phyloP scores from a whole-genome alignment of 2,329 filamentous ascomycete species.

The Peltaster fructicola region DNA sequence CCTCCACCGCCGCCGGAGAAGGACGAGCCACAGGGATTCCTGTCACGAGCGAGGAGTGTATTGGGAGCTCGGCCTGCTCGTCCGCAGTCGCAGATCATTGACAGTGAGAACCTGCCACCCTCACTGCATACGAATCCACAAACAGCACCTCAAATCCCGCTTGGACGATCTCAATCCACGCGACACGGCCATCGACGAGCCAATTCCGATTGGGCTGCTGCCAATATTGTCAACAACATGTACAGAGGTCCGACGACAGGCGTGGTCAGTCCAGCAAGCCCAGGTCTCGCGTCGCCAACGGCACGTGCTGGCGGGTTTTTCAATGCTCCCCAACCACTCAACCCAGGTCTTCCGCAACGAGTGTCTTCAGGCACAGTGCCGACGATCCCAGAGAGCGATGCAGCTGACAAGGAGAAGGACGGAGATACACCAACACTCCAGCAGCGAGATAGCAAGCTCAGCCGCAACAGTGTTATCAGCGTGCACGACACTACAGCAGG shows the following conservation, averaged over 20 bases:
- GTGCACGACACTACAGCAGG: slow-evolving; percentile 8
- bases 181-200: slow-evolving; percentile 25
- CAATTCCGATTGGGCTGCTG: slow-evolving; percentile 28
- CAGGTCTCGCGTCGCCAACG: slow-evolving; percentile 41
- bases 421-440: slow-evolving; percentile 1
- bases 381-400: slow-evolving; percentile 10
- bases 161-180: slow-evolving; percentile 36
- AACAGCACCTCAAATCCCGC: slow-evolving; percentile 60
- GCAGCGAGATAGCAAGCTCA: slow-evolving; percentile 16
- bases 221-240: slow-evolving; percentile 73
- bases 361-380: slow-evolving; percentile 30
- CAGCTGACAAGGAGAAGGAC: slow-evolving; percentile 9
- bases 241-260: slow-evolving; percentile 47
- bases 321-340: slow-evolving; percentile 27
- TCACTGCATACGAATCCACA: slow-evolving; percentile 40
- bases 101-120: slow-evolving; percentile 8
- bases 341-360: slow-evolving; percentile 33
- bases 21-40: slow-evolving; percentile 25
- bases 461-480: slow-evolving; percentile 8
- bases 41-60: slow-evolving; percentile 44
- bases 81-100: slow-evolving; percentile 18
- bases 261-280: slow-evolving; percentile 17
- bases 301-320: slow-evolving; percentile 44
- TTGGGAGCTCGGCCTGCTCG: slow-evolving; percentile 25
- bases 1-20: slow-evolving; percentile 40